Evolutionary conservation across 345 rosid genomes (phyloP).

Genomic region (Geranium rotundifolium): DNA sequence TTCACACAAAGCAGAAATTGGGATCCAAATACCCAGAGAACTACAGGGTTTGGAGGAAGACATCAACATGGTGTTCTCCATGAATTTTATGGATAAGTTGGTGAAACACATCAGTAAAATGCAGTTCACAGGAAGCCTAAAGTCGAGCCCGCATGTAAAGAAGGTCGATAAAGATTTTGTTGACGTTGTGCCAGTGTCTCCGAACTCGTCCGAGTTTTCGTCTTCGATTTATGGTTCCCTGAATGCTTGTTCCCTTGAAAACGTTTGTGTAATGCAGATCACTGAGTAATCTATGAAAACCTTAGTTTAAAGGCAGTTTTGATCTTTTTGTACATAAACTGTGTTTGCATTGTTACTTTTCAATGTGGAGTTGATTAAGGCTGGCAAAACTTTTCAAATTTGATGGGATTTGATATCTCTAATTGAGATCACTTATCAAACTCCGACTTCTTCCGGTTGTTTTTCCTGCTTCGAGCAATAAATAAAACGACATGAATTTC

Average conservation of each 20-base stretch:
- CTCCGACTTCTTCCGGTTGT: no score
- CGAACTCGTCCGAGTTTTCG: conserved; percentile 48
- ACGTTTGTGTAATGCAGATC: conserved; percentile 48
- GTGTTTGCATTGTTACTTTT: neutral
- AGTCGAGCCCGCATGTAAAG: conserved; percentile 38
- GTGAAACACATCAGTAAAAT: conserved; percentile 27
- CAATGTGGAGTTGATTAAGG: no score
- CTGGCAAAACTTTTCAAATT: no score
- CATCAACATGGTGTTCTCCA: conserved; percentile 36
- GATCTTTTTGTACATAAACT: neutral
- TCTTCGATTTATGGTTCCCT: conserved; percentile 44
- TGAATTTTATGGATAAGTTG: conserved; percentile 30
- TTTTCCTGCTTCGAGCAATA: no score
- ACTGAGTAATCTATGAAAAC: conserved; percentile 16
- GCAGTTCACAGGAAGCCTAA: conserved; percentile 28
- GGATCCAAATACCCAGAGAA: conserved; percentile 31
- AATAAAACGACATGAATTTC: no score
- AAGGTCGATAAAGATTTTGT: conserved; percentile 59
- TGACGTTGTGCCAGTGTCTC: conserved; percentile 37
- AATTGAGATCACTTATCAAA: no score
- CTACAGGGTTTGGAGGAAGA: conserved; percentile 17
- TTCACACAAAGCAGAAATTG: conserved; percentile 38
- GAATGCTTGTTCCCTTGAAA: conserved; percentile 33
- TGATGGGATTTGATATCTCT: neutral
- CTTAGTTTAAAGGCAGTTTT: neutral